Conservation (phyloP, 2,329 filamentous ascomycete genomes). For the Penicillium capsulatum region DNA sequence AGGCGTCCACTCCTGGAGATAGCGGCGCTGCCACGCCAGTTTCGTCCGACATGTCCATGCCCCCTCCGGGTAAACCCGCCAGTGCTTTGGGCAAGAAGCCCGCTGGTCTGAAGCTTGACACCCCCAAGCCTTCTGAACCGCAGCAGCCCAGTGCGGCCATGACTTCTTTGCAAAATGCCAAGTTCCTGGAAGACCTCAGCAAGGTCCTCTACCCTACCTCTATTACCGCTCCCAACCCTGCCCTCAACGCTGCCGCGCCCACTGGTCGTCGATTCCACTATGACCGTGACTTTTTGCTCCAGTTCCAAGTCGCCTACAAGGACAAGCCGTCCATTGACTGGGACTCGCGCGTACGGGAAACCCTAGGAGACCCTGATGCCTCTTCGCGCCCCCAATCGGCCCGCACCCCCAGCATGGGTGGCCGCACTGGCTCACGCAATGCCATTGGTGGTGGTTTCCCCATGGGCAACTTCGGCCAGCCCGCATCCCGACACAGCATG, state of each 20-base stretch:
- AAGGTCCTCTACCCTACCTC: conserved; percentile 77
- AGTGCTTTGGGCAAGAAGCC: conserved; percentile 68
- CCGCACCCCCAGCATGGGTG: conserved; percentile 47
- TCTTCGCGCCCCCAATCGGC: conserved; percentile 60
- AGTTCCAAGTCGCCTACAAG: conserved; percentile 93
- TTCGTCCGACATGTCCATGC: conserved; percentile 45
- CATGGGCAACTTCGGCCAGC: conserved; percentile 67
- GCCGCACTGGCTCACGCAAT: conserved; percentile 49
- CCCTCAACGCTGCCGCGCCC: conserved; percentile 71
- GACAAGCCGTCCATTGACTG: conserved; percentile 95
- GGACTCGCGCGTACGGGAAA: conserved; percentile 79
- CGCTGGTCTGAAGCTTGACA: conserved; percentile 80
- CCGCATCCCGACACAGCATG: conserved; percentile 52
- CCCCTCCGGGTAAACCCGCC: conserved; percentile 52
- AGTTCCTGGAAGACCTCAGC: conserved; percentile 76
- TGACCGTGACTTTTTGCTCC: conserved; percentile 88
- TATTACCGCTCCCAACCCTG: conserved; percentile 85
- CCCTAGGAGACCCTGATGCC: conserved; percentile 67
- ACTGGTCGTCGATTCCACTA: conserved; percentile 84
- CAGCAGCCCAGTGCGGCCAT: conserved; percentile 90
- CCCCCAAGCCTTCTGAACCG: conserved; percentile 80
- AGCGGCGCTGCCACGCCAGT: conserved; percentile 46
- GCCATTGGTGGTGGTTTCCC: conserved; percentile 39
- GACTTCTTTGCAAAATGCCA: conserved; percentile 85
- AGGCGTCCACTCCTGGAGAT: conserved; percentile 40